Percentiles rank a stretch among this genome's conserved stretches.
These are phyloP conservation scores for Neurospora sp. DNA, from an alignment of 2,329 filamentous ascomycete species.

Conservation along the genomic window DNA sequence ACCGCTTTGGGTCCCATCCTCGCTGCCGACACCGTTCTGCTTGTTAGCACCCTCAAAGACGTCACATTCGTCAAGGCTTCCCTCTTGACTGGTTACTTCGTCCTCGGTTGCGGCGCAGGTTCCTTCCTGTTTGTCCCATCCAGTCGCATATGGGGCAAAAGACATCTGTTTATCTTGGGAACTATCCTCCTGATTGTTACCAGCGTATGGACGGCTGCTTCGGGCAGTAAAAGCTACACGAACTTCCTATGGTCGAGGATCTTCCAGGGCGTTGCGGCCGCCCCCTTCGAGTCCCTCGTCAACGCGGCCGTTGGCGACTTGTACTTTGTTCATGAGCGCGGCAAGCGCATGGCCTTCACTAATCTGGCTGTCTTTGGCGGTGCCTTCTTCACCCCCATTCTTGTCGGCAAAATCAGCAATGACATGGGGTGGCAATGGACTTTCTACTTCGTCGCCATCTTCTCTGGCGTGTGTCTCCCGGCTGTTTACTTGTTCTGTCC, in stretches of 20 bases:
- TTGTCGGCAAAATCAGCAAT: conserved; percentile 77
- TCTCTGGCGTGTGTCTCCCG: conserved; percentile 59
- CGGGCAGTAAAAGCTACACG: conserved; percentile 50
- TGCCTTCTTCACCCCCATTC: conserved; percentile 65
- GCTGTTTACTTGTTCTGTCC: conserved; percentile 70
- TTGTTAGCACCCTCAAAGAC: conserved; percentile 56
- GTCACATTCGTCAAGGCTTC: conserved; percentile 65
- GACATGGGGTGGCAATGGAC: conserved; percentile 75
- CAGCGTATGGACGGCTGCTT: conserved; percentile 68
- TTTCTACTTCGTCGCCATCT: conserved; percentile 83
- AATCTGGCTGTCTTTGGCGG: conserved; percentile 49
- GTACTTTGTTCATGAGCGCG: conserved; percentile 80
- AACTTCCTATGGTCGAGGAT: conserved; percentile 70
- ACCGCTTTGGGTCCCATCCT: conserved; percentile 78
- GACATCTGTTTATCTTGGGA: conserved; percentile 76
- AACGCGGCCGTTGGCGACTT: conserved; percentile 84
- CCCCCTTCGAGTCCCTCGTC: conserved; percentile 82
- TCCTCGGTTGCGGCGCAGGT: conserved; percentile 71
- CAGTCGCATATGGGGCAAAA: conserved; percentile 84
- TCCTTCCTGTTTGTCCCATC: conserved; percentile 81
- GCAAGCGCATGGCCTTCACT: conserved; percentile 75
- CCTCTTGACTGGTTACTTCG: conserved; percentile 75
- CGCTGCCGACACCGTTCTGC: conserved; percentile 70
- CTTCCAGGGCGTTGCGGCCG: conserved; percentile 76
- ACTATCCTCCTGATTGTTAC: conserved; percentile 62